phyloP scores from a whole-genome alignment of 2,329 filamentous ascomycete species.

The Monosporascus sp. region DNA sequence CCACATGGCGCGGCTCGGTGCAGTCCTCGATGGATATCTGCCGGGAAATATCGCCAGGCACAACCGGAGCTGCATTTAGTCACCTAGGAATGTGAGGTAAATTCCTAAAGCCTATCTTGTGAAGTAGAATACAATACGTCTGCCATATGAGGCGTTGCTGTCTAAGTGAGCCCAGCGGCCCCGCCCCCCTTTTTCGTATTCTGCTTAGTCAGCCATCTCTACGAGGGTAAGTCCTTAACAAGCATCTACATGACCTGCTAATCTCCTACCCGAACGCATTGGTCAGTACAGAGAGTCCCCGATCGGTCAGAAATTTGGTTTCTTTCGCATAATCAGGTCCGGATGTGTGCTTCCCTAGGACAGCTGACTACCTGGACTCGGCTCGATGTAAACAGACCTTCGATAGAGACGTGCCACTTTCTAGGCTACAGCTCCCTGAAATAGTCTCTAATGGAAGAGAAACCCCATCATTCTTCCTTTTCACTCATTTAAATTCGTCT shows the following conservation, averaged over 20 bases:
- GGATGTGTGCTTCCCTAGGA: constrained; percentile 20
- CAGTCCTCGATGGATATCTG: too few species aligned
- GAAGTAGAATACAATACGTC: too few species aligned
- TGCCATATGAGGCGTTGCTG: too few species aligned
- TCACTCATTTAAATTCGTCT: constrained; percentile 9
- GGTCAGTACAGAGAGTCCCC: constrained; percentile 19
- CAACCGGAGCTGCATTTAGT: neutral
- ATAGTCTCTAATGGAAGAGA: constrained; percentile 24
- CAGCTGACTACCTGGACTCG: constrained; percentile 16
- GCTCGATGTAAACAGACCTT: constrained; percentile 21
- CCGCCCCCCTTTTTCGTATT: neutral
- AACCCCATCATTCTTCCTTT: constrained; percentile 21
- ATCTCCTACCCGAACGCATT: constrained; percentile 20
- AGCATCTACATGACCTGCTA: constrained; percentile 17
- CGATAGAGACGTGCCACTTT: constrained; percentile 17
- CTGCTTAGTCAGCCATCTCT: constrained; percentile 14
- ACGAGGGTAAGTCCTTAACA: constrained; percentile 13
- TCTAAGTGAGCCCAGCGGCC: too few species aligned
- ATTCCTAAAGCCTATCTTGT: too few species aligned
- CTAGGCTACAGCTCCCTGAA: constrained; percentile 20
- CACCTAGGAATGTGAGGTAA: neutral
- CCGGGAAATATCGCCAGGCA: too few species aligned
- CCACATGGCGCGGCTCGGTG: too few species aligned
- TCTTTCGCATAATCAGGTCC: constrained; percentile 9
- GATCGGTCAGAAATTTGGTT: constrained; percentile 20